These are phyloP conservation scores for Rhododendron henanense DNA, from an alignment of 148 eudicot genomes.

Conservation along the genomic window DNA sequence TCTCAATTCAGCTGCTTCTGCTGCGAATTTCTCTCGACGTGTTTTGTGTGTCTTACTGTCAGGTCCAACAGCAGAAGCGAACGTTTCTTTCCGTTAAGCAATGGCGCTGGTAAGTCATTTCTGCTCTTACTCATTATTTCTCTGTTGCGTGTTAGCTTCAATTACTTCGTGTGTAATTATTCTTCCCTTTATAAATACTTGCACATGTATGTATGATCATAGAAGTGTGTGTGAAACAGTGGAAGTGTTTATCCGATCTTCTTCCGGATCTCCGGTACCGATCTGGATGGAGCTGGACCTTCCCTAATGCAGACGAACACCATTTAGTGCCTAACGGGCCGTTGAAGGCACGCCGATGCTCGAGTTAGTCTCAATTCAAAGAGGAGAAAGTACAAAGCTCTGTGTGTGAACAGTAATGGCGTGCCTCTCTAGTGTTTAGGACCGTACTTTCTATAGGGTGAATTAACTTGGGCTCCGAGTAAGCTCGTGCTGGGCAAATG, in stretches of 20 bases:
- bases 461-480: not conserved
- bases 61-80: slow-evolving; percentile 6
- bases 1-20: not conserved
- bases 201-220: not conserved
- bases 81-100: slow-evolving; percentile 5
- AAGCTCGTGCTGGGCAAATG: not conserved
- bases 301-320: no score
- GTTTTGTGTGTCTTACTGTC: not conserved
- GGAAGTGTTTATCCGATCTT: not conserved
- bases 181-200: not conserved
- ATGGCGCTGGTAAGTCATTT: slow-evolving; percentile 17
- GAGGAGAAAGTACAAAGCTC: no score
- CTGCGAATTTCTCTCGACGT: not conserved
- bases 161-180: not conserved
- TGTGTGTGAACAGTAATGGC: no score
- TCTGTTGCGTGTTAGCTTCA: not conserved
- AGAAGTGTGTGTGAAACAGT: not conserved
- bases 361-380: no score
- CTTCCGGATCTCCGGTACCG: no score
- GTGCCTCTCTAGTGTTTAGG: not conserved
- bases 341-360: no score
- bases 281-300: no score
- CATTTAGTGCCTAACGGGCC: no score
- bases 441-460: not conserved
- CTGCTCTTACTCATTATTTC: not conserved